Conservation (phyloP, 2,329 filamentous ascomycete genomes). For the Fusarium tupiense region DNA sequence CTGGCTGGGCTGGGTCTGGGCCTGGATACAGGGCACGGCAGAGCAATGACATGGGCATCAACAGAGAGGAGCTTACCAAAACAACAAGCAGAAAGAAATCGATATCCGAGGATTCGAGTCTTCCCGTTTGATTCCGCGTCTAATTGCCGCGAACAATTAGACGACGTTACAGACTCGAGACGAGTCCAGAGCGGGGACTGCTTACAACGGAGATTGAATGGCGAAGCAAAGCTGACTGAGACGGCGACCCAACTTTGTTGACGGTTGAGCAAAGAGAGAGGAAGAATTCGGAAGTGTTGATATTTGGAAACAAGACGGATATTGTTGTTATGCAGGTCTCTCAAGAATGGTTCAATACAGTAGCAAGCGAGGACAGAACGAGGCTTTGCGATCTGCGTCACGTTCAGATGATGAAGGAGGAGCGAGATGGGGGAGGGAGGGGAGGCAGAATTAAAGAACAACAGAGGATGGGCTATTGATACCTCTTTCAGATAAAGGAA, state of each 20-base stretch:
- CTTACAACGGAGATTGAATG: slow-evolving; percentile 27
- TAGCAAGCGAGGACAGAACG: slow-evolving; percentile 6
- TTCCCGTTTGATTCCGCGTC: slow-evolving; percentile 12
- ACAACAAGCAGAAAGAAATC: slow-evolving; percentile 26
- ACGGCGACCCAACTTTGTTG: slow-evolving; percentile 25
- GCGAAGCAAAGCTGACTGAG: slow-evolving; percentile 15
- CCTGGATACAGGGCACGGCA: slow-evolving; percentile 16
- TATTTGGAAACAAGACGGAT: slow-evolving; percentile 13
- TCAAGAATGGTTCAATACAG: slow-evolving; percentile 13
- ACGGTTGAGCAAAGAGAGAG: slow-evolving; percentile 17
- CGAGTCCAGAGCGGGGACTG: slow-evolving; percentile 1
- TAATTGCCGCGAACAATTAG: slow-evolving; percentile 23
- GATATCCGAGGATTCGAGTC: slow-evolving; percentile 18
- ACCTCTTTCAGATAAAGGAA: slow-evolving; percentile 21
- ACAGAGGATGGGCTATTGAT: slow-evolving; percentile 21
- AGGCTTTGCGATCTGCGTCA: slow-evolving; percentile 33
- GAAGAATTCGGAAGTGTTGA: slow-evolving; percentile 19
- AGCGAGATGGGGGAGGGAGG: slow-evolving; percentile 24
- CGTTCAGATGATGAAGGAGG: slow-evolving; percentile 16
- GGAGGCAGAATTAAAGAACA: slow-evolving; percentile 26
- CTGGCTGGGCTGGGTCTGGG: background rate
- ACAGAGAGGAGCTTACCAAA: slow-evolving; percentile 34
- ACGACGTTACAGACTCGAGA: slow-evolving; percentile 3
- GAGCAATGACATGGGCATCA: slow-evolving; percentile 15
- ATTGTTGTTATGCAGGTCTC: background rate